These are phyloP conservation scores for Candida wancherniae DNA, from an alignment of 805 yeast species.

Conservation along the genomic window DNA sequence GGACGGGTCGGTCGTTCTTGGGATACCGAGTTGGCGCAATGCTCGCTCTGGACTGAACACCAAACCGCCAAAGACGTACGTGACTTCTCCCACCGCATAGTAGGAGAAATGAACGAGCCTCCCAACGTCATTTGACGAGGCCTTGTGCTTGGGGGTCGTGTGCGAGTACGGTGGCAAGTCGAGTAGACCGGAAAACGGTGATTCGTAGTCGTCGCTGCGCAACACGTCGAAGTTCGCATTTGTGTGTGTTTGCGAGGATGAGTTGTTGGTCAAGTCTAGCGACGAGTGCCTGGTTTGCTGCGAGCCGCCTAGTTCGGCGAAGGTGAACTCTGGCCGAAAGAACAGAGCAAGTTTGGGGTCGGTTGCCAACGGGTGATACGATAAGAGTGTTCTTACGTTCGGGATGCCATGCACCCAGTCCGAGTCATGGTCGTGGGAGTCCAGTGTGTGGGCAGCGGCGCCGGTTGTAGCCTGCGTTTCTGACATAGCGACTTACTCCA, in stretches of 20 bases:
- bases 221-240: constrained; percentile 1
- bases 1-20: constrained; percentile 23
- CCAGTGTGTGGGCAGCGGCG: no score
- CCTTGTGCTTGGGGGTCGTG: constrained; percentile 5
- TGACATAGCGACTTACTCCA: no score
- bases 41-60: constrained; percentile 13
- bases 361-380: no score
- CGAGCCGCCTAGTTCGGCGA: constrained; percentile 2
- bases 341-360: no score
- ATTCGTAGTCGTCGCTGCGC: constrained; percentile 12
- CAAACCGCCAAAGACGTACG: constrained; percentile 38
- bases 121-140: constrained; percentile 1
- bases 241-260: neutral
- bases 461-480: no score
- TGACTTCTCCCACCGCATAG: constrained; percentile 26
- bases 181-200: constrained; percentile 16
- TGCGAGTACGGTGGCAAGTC: constrained; percentile 12
- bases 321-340: constrained; percentile 5
- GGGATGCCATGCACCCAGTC: constrained; percentile 19
- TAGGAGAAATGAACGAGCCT: constrained; percentile 27
- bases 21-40: constrained; percentile 29
- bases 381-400: constrained; percentile 12
- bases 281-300: constrained; percentile 6
- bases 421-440: no score
- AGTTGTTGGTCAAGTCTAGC: constrained; percentile 3